These are phyloP conservation scores for Fusarium sarcochroum DNA, from an alignment of 2,329 filamentous ascomycete species.

Conservation along the genomic window DNA sequence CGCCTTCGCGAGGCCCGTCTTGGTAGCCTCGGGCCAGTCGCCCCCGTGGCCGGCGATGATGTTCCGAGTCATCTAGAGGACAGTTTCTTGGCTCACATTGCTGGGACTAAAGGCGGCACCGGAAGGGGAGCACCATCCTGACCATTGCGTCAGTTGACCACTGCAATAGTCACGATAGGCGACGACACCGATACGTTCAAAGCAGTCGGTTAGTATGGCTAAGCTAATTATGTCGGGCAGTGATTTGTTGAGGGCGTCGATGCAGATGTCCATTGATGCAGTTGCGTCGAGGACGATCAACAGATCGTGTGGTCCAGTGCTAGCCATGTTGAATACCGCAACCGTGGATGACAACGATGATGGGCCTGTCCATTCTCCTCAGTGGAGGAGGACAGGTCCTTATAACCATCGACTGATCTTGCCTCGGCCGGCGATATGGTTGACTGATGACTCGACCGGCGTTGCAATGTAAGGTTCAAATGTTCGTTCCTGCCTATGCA, in stretches of 20 bases:
- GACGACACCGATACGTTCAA: slow-evolving; percentile 64
- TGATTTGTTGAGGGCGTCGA: slow-evolving; percentile 60
- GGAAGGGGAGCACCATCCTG: slow-evolving; percentile 59
- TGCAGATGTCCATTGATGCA: slow-evolving; percentile 60
- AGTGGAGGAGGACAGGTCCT: not conserved
- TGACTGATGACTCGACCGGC: not conserved
- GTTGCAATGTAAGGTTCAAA: too few relatives aligned
- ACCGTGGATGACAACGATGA: not conserved
- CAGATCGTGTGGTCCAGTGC: slow-evolving; percentile 56
- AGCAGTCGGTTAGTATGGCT: slow-evolving; percentile 63
- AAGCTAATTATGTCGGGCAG: slow-evolving; percentile 66
- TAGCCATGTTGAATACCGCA: slow-evolving; percentile 39
- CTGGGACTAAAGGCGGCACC: slow-evolving; percentile 23
- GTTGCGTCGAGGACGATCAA: slow-evolving; percentile 64
- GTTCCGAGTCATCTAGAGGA: slow-evolving; percentile 54
- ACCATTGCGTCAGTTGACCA: slow-evolving; percentile 60
- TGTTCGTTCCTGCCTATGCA: too few relatives aligned
- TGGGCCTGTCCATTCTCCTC: not conserved
- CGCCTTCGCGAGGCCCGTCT: slow-evolving; percentile 63
- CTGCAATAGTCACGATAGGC: slow-evolving; percentile 65
- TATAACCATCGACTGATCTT: not conserved
- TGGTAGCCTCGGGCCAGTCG: slow-evolving; percentile 64
- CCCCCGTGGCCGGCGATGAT: slow-evolving; percentile 54
- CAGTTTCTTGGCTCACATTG: slow-evolving; percentile 49
- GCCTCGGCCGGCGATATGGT: not conserved